phyloP scores from a whole-genome alignment of 208 protist species.

The Dictyostelium gargantuum region DNA sequence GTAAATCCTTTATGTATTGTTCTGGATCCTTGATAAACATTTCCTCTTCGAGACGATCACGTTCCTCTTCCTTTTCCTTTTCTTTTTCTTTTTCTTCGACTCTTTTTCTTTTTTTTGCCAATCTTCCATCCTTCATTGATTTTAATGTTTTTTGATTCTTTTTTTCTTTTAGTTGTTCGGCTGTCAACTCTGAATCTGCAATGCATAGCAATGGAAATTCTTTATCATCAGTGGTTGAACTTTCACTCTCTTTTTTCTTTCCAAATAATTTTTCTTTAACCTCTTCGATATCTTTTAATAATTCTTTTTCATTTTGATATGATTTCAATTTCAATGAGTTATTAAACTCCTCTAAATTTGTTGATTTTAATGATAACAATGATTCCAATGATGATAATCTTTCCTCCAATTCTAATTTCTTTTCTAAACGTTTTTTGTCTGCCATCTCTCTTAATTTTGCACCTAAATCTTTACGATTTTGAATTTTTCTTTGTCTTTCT shows the following conservation, averaged over 20 bases:
- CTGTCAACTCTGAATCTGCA: neutral
- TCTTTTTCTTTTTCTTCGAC: slow-evolving; percentile 39
- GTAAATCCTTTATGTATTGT: neutral
- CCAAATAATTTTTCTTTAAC: slow-evolving; percentile 7
- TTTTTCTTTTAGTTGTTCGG: slow-evolving; percentile 56
- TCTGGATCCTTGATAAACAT: slow-evolving; percentile 22
- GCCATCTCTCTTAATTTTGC: slow-evolving; percentile 10
- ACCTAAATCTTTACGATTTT: slow-evolving; percentile 28
- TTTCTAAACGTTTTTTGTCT: slow-evolving; percentile 58
- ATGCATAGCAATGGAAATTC: slow-evolving; percentile 28
- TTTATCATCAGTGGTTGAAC: neutral
- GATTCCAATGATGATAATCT: neutral
- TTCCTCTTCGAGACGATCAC: slow-evolving; percentile 22
- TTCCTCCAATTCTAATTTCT: neutral
- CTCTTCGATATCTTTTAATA: slow-evolving; percentile 5
- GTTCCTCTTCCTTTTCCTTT: neutral
- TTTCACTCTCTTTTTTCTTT: neutral
- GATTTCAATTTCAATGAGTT: neutral
- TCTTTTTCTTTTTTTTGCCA: slow-evolving; percentile 3
- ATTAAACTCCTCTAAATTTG: neutral
- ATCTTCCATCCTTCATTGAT: neutral
- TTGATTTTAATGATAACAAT: neutral
- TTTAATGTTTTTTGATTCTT: slow-evolving; percentile 14
- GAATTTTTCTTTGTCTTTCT: slow-evolving; percentile 31
- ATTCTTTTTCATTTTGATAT: neutral